Conservation (phyloP, 768 basidiomycete species). For the Russula sp. region DNA sequence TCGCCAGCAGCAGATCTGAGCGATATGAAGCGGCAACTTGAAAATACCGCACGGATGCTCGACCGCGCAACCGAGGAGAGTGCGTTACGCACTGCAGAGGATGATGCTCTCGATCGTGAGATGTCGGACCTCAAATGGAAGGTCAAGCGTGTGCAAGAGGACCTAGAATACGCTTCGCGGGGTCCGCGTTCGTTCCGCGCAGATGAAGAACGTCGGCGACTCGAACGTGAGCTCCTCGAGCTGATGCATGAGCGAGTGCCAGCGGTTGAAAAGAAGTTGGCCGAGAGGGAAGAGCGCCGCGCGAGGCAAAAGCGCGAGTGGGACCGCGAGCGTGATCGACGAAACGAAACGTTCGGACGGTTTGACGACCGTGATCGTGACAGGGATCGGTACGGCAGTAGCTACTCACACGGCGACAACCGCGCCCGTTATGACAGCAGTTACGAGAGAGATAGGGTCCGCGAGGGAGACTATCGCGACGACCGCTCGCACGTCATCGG, state of each 20-base stretch:
- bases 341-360: conserved; percentile 76
- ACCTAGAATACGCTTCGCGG: conserved; percentile 79
- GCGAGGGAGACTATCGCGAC: conserved; percentile 36
- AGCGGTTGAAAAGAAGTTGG: conserved; percentile 79
- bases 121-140: conserved; percentile 80
- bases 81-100: conserved; percentile 60
- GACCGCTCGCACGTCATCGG: conserved; percentile 39
- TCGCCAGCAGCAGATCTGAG: conserved; percentile 58
- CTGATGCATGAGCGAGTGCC: conserved; percentile 91
- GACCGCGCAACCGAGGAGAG: conserved; percentile 67
- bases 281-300: conserved; percentile 68
- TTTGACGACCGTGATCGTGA: conserved; percentile 46
- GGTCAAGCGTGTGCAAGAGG: conserved; percentile 83
- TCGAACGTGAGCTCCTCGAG: conserved; percentile 81
- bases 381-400: conserved; percentile 29
- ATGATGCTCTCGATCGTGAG: conserved; percentile 88
- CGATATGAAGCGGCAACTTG: conserved; percentile 82
- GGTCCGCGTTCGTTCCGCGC: conserved; percentile 65
- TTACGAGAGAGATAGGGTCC: conserved; percentile 40
- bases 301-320: conserved; percentile 76
- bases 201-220: conserved; percentile 78
- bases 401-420: conserved; percentile 31
- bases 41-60: conserved; percentile 72
- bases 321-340: conserved; percentile 69
- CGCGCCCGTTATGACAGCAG: conserved; percentile 31